phyloP scores from a whole-genome alignment of 352 stramenopile species.

The Phytopythium boreale region DNA sequence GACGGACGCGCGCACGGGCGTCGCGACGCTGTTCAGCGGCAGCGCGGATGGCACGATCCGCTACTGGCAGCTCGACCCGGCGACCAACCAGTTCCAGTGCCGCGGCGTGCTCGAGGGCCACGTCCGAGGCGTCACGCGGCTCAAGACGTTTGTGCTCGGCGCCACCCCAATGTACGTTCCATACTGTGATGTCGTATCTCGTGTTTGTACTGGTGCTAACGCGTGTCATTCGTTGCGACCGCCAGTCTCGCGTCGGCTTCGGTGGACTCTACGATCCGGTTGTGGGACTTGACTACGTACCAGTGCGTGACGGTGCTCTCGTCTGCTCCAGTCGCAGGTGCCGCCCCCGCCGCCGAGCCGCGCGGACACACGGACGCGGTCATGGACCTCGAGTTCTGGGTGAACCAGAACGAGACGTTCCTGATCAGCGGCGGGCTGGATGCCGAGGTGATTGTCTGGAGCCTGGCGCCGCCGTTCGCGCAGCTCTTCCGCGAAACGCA shows the following conservation, averaged over 20 bases:
- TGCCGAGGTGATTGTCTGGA: conserved; percentile 83
- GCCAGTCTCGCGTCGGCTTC: conserved; percentile 67
- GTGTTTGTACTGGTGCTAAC: background rate
- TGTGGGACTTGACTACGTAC: conserved; percentile 83
- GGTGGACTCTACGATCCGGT: conserved; percentile 76
- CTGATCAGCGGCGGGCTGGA: conserved; percentile 82
- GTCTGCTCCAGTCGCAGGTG: background rate
- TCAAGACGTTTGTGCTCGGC: conserved; percentile 80
- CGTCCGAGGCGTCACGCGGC: conserved; percentile 70
- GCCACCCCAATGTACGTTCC: conserved; percentile 41
- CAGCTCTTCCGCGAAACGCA: conserved; percentile 84
- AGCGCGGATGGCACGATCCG: conserved; percentile 71
- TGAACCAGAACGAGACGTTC: conserved; percentile 83
- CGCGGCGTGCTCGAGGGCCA: conserved; percentile 72
- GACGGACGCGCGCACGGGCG: conserved; percentile 53
- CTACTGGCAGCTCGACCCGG: conserved; percentile 78
- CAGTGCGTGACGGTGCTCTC: conserved; percentile 80
- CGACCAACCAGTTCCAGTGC: conserved; percentile 74
- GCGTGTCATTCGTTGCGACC: background rate
- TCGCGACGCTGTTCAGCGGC: conserved; percentile 75
- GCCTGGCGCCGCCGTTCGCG: conserved; percentile 67
- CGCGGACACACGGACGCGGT: conserved; percentile 78
- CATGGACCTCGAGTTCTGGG: conserved; percentile 87
- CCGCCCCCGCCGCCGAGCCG: conserved; percentile 30
- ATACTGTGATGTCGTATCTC: background rate